Conservation (phyloP, 352 stramenopile genomes). For the Globisporangium iwayamae region DNA sequence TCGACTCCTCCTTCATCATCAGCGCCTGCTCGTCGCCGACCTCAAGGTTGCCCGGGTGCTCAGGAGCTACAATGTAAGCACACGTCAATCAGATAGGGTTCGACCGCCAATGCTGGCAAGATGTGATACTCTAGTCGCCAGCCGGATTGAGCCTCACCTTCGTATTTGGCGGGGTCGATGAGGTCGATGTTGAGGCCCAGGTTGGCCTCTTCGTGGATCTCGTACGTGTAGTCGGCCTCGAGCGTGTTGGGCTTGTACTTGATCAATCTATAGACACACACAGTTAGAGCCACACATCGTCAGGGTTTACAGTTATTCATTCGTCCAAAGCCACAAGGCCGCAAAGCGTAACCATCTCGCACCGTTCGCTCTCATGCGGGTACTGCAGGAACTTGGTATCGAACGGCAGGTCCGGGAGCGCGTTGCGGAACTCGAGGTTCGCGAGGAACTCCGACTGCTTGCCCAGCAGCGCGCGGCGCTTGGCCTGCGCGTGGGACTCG, state of each 20-base stretch:
- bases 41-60: constrained; percentile 47
- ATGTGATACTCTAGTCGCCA: too few relatives aligned
- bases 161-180: constrained; percentile 82
- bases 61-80: constrained; percentile 31
- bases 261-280: constrained; percentile 41
- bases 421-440: constrained; percentile 80
- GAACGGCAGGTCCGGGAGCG: constrained; percentile 78
- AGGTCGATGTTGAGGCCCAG: constrained; percentile 77
- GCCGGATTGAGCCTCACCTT: constrained; percentile 33
- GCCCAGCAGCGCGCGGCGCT: constrained; percentile 70
- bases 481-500: constrained; percentile 81
- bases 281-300: background rate
- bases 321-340: background rate
- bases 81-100: background rate
- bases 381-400: constrained; percentile 87
- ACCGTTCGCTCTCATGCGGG: constrained; percentile 73
- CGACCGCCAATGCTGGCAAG: background rate
- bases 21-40: constrained; percentile 70
- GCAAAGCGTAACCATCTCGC: constrained; percentile 3
- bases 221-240: constrained; percentile 84
- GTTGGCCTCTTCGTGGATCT: constrained; percentile 82
- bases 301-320: background rate
- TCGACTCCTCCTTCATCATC: constrained; percentile 75
- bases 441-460: constrained; percentile 84
- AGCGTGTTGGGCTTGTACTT: constrained; percentile 87